These are phyloP conservation scores for Melampsora abietis-canadensis DNA, from an alignment of 1,284 basidiomycete species.

Conservation along the genomic window DNA sequence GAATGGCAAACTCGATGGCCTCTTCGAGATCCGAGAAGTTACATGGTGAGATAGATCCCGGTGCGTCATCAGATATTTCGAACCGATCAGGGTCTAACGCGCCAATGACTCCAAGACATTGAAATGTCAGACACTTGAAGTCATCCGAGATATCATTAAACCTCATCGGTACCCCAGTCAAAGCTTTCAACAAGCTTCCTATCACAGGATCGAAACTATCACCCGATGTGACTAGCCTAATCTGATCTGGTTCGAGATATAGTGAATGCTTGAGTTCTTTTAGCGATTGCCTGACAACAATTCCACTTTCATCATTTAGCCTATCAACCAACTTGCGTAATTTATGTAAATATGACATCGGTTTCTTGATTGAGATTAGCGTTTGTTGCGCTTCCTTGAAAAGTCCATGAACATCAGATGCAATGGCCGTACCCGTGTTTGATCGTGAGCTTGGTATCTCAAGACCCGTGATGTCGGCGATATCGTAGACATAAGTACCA, in stretches of 20 bases:
- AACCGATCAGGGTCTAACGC: conserved; percentile 94
- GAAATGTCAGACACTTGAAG: conserved; percentile 70
- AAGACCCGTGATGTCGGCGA: conserved; percentile 64
- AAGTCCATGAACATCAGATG: conserved; percentile 64
- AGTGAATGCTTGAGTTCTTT: conserved; percentile 72
- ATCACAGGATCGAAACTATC: conserved; percentile 79
- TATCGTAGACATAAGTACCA: conserved; percentile 65
- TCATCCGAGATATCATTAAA: conserved; percentile 64
- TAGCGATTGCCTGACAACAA: conserved; percentile 73
- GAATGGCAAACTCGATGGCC: conserved; percentile 73
- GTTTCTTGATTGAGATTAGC: conserved; percentile 59
- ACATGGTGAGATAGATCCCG: conserved; percentile 69
- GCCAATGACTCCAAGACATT: conserved; percentile 89
- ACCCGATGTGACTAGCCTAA: conserved; percentile 67
- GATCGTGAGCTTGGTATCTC: background rate
- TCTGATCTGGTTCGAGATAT: conserved; percentile 58
- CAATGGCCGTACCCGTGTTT: conserved; percentile 45
- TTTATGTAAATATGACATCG: conserved; percentile 61
- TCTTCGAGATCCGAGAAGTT: conserved; percentile 83
- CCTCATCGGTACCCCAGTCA: conserved; percentile 70
- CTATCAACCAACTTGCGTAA: conserved; percentile 72
- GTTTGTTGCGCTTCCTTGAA: conserved; percentile 59
- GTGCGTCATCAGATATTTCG: conserved; percentile 64
- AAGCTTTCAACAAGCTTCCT: conserved; percentile 66
- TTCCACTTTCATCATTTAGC: conserved; percentile 73